Evolutionary conservation across 2,329 filamentous ascomycete species (phyloP), one percentile per base, ranked within the genome.

Genomic region (Ophiosphaerella korrae): DNA sequence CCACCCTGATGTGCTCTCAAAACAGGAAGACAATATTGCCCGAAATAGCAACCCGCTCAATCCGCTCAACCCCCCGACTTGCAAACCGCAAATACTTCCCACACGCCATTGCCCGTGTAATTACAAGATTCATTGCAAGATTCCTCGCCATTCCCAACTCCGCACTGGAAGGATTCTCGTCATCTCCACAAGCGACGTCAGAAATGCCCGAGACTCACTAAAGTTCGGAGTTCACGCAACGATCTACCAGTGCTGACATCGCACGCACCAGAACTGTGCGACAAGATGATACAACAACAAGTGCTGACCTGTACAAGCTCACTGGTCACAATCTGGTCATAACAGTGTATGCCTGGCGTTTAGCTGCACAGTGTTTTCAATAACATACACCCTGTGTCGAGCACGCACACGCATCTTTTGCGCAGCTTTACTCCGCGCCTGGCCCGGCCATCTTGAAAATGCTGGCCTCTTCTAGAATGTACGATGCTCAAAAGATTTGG

Each of bases 211-310:
- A 39, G 14, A 16, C 6, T 39, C 43, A 16, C 6, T 39, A 43
- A 18, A 33, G 33, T 38, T 31, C 42, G 43, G 31, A 24, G 34
- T 42, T 38, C 43, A 42, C 40, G 39, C 48, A 39, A 33, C 39
- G 26, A 51, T 40, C 32, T 23, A 45, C 42, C 41, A 50, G 42
- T 18, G 48, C 48, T 51, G 42, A 51, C 48, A 42, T 37, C 7
- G 14, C 24, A 38, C 35, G 12, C 33, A 33, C 26, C 34, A 31
- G 14, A 16, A 16, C 34, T 39, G 43, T 46, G 37, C 38, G 34
- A 50, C 37, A 6, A 24, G 13, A 13, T 24, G 32, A 24, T 38
- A 41, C 35, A 18, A 18, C 35, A 37, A 50, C 32, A 45, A 8
- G 9, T 13, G 42, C 32, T 45, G 42, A 34, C 41, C 12, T 42